Evolutionary conservation across 345 rosid species (phyloP), one percentile per base, ranked within the genome.

Genomic region (Trapa bicornis): DNA sequence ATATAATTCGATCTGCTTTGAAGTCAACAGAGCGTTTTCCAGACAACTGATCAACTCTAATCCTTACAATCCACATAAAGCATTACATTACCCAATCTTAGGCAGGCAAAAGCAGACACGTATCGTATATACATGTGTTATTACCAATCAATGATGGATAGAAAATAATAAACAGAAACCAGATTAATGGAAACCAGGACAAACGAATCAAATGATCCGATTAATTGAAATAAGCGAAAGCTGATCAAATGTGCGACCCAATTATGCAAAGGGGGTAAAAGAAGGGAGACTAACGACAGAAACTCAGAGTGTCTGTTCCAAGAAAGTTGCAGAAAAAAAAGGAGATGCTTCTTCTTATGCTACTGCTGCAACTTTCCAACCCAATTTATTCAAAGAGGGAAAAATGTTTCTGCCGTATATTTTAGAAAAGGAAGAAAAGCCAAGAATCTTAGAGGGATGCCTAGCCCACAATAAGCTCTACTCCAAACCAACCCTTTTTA

Each of bases 311-410:
- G 29, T 22, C 43, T 50, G 64, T 35, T 22, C 61, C 70, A 45
- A 41, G 48, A 67, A 72, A 72, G 64, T 48, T 47, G 67, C 70
- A 61, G 62, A 22, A 35, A 54, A 16, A 22, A 58, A 61, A 52
- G 41, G 36, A 67, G 66, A 72, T 54, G 54, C 67, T 42, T 9
- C 61, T 52, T 9, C 36, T 22, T 61, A 72, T 54, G 54, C 67
- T 42, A 5, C 61, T 52, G 17, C 36, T 22, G 57, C 8, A 67
- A 29, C 32, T 3, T 41, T 41, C 43, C 43, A 41, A 41, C 9
- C 60, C 60, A 53, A n/a, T n/a, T 2, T 17, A 15, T 17, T 13
- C 58, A 1, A 50, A 2, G 54, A 13, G 58, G 29, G 2, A 5
- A n/a, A 54, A 54, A 54, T 16, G 60, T n/a, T 35, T 22, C 22